Percentiles rank a stretch among this genome's conserved stretches.
phyloP scores from a whole-genome alignment of 2,329 filamentous ascomycete species.

The Arthrobotrys entomopaga region DNA sequence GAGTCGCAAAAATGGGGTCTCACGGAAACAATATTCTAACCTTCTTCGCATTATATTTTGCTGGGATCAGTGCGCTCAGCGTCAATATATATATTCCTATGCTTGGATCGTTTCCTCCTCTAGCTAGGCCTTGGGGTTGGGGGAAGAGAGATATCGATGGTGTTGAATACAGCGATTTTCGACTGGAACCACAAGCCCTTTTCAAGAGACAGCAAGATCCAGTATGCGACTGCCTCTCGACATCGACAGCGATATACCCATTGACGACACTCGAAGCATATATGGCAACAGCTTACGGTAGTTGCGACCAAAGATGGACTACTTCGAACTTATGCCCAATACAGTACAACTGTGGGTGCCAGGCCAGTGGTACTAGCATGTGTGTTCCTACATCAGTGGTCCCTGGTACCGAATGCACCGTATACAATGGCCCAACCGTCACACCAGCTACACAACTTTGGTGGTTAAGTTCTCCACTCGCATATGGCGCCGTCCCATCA shows the following conservation, averaged over 20 bases:
- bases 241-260: constrained; percentile 11
- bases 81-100: not conserved
- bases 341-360: constrained; percentile 31
- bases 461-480: constrained; percentile 24
- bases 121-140: not conserved
- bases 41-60: too few species aligned
- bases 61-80: not conserved
- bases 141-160: constrained; percentile 1
- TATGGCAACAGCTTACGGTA: constrained; percentile 42
- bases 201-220: constrained; percentile 15
- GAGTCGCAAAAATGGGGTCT: too few species aligned
- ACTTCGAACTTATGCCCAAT: constrained; percentile 43
- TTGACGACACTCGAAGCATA: constrained; percentile 23
- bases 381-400: constrained; percentile 35
- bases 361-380: constrained; percentile 15
- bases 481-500: constrained; percentile 30
- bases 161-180: too few species aligned
- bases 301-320: constrained; percentile 8
- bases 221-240: constrained; percentile 16
- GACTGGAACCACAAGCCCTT: not conserved
- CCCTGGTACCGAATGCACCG: constrained; percentile 11
- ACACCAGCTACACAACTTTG: constrained; percentile 16
- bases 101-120: constrained; percentile 6
- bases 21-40: too few species aligned
- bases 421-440: constrained; percentile 15